Evolutionary conservation across 257 asterid genomes (phyloP).

Genomic region (Lycium barbarum): DNA sequence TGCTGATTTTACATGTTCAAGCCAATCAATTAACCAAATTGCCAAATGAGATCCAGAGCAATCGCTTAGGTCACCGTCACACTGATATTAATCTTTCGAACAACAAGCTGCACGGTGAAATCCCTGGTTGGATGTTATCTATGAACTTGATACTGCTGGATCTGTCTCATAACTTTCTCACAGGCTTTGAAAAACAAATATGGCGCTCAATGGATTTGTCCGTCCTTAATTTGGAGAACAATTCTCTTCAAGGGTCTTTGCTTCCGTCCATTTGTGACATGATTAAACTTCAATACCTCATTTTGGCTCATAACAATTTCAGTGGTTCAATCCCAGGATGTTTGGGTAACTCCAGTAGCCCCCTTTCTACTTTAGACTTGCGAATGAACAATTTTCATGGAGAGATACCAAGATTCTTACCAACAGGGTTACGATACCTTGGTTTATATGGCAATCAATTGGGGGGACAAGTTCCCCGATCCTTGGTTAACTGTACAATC

Average conservation of each 20-base stretch:
- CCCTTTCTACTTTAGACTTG: not conserved
- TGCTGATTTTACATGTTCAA: not conserved
- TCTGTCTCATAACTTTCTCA: slow-evolving; percentile 8
- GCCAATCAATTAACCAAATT: not conserved
- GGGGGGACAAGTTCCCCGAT: not conserved
- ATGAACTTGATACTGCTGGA: not conserved
- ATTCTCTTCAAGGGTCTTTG: slow-evolving; percentile 17
- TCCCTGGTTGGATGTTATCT: not conserved
- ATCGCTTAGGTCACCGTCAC: not conserved
- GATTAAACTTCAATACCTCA: not conserved
- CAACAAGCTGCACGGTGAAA: slow-evolving; percentile 6
- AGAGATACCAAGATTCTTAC: not conserved
- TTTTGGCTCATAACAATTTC: not conserved
- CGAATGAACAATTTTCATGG: not conserved
- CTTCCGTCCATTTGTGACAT: not conserved
- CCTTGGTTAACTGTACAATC: not conserved
- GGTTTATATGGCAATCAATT: not conserved
- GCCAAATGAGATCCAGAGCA: not conserved
- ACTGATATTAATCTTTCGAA: not conserved
- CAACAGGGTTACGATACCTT: not conserved
- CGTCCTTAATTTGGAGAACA: slow-evolving; percentile 1
- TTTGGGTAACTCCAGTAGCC: not conserved
- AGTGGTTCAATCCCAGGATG: not conserved
- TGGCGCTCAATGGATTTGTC: not conserved
- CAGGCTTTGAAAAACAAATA: slow-evolving; percentile 7